A percentile compares a stretch with the other conserved stretches of the same genome.
phyloP scores from a whole-genome alignment of 345 rosid species.

The Ceriops tagal region DNA sequence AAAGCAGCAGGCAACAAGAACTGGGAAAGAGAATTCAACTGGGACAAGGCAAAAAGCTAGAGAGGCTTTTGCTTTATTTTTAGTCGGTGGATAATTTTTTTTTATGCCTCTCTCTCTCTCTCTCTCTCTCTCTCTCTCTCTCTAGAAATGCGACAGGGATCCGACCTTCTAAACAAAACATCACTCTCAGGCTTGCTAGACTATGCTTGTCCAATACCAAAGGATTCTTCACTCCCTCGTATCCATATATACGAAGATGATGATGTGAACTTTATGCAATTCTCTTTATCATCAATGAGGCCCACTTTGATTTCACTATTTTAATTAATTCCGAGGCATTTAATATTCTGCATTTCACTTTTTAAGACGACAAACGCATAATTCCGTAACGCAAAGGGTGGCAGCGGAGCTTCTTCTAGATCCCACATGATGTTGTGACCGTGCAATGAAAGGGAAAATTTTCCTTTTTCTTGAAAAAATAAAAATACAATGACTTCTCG shows the following conservation, averaged over 20 bases:
- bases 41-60: slow-evolving; percentile 31
- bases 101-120: background rate
- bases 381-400: background rate
- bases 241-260: background rate
- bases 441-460: too few relatives aligned
- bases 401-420: background rate
- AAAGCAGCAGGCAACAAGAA: slow-evolving; percentile 17
- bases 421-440: background rate
- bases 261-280: background rate
- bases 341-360: background rate
- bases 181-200: background rate
- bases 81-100: slow-evolving; percentile 29
- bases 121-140: background rate
- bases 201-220: slow-evolving; percentile 10
- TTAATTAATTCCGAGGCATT: background rate
- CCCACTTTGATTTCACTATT: background rate
- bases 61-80: slow-evolving; percentile 12
- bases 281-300: background rate
- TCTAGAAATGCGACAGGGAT: background rate
- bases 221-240: slow-evolving; percentile 16
- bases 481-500: too few relatives aligned
- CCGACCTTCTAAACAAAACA: too few relatives aligned
- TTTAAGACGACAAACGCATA: background rate
- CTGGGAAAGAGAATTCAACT: slow-evolving; percentile 22
- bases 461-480: too few relatives aligned